Evolutionary conservation across 495 filamentous ascomycete genomes (phyloP), one percentile per base, ranked within the genome.

Genomic region (Lophiotrema nucula): DNA sequence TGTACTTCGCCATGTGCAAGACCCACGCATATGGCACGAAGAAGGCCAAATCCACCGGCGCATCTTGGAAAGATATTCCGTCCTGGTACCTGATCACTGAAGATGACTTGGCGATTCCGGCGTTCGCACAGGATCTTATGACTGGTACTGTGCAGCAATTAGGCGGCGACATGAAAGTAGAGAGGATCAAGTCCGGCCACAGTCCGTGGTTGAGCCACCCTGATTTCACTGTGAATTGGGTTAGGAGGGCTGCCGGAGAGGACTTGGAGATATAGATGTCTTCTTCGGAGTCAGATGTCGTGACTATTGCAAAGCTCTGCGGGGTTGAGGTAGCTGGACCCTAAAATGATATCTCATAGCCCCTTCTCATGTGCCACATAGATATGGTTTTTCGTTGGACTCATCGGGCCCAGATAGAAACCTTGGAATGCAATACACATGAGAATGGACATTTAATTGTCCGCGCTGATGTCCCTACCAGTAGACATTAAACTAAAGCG

Each of bases 171-270:
- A 46, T 57, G 26, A 48, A 61, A 41, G 48, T 62, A 1, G 27
- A 48, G 53, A 57, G 46, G 52, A 51, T 56, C 26, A 46, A 56
- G 53, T 25, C 19, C 31, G 41, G 62, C 3, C 62, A 66, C 47
- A 53, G 46, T 42, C 62, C 62, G 41, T 61, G 48, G n/a, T 45
- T 66, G 47, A 57, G 51, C n/a, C 39, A 37, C 45, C 56, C 56
- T 11, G 45, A 60, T 38, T 41, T 8, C 2, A 39, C 50, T 27
- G 62, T 54, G 16, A 46, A 51, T 1, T 59, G 47, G 41, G 39
- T 59, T 27, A 21, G 47, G 19, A 45, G 41, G 47, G 56, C 41
- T 6, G 47, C 56, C 19, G 56, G 56, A 26, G 56, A 59, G 55
- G 38, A 51, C 46, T 2, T 54, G 3, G 31, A 35, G 31, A 35